These are phyloP conservation scores for Citrus medica DNA, from an alignment of 345 rosid genomes.

Conservation along the genomic window DNA sequence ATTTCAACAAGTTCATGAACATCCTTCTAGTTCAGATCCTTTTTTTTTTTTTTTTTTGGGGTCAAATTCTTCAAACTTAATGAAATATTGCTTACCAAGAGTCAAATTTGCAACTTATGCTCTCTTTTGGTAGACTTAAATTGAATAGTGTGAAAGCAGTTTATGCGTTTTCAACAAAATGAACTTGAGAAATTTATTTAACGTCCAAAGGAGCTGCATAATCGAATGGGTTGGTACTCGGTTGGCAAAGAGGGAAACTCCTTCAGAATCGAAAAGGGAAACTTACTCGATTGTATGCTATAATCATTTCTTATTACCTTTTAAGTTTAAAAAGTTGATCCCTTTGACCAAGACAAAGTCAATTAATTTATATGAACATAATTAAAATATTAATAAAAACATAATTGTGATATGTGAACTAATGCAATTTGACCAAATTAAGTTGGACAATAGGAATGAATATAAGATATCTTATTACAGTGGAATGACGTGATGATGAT, in stretches of 20 bases:
- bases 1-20: neutral
- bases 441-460: neutral
- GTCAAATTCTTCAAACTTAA: too few species aligned
- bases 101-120: too few species aligned
- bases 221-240: neutral
- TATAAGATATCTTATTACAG: neutral
- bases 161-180: too few species aligned
- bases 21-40: too few species aligned
- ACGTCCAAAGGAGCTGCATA: too few species aligned
- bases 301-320: neutral
- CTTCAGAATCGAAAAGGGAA: neutral
- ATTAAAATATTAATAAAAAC: neutral
- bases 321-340: neutral
- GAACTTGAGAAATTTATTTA: too few species aligned
- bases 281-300: neutral
- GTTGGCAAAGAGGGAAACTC: neutral
- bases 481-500: neutral
- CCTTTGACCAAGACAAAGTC: neutral
- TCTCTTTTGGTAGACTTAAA: too few species aligned
- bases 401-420: neutral
- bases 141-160: too few species aligned
- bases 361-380: neutral
- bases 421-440: neutral
- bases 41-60: too few species aligned
- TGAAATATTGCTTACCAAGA: too few species aligned